Base-by-base conservation (phyloP, 2,329 filamentous ascomycete species). In the Talaromyces sp. region DNA sequence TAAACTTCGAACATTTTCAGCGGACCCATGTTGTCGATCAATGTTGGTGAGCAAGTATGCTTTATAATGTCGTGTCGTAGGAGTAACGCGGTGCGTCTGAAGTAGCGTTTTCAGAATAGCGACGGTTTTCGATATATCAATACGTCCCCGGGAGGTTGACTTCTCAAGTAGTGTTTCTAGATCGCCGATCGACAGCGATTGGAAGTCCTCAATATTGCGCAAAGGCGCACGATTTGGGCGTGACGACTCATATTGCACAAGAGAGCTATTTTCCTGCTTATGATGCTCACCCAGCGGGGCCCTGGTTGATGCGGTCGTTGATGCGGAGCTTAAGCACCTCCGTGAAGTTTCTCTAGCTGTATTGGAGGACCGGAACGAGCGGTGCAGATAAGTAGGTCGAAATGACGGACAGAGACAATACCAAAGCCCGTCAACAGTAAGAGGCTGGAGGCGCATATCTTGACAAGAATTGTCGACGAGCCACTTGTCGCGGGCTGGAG, bases 21-120 rank as follows among this genome's bases (percentile, higher is more conserved):
- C 85, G 5, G 88, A 91, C 8, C 91, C 92, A 54, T 81, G 69
- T 33, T 74, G 66, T 0, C 81, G 77, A 67, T 86, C 81, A 31
- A 83, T 78, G 73, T 95, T 91, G 48, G 86, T 84, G 60, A 86
- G 79, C 65, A 96, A 85, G 53, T 96, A 75, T 13, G 87, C 85
- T 64, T 89, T 85, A 71, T 94, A 97, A 64, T 78, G 75, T 5
- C 69, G 68, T 28, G 67, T 65, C 22, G 69, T 65, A 3, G 75
- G 75, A 33, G 66, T 63, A 36, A 74, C 60, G 58, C 70, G 66
- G 31, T 72, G 73, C 53, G 72, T 68, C 50, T 67, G 61, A 55
- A 78, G 70, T 28, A 78, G 62, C n/a, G 68, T 63, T n/a, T 66
- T 68, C 25, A 77, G 60, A 39, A 75, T 67, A n/a, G 19, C n/a